These are phyloP conservation scores for Xylaria intraflava DNA, from an alignment of 495 filamentous ascomycete genomes.

Conservation along the genomic window DNA sequence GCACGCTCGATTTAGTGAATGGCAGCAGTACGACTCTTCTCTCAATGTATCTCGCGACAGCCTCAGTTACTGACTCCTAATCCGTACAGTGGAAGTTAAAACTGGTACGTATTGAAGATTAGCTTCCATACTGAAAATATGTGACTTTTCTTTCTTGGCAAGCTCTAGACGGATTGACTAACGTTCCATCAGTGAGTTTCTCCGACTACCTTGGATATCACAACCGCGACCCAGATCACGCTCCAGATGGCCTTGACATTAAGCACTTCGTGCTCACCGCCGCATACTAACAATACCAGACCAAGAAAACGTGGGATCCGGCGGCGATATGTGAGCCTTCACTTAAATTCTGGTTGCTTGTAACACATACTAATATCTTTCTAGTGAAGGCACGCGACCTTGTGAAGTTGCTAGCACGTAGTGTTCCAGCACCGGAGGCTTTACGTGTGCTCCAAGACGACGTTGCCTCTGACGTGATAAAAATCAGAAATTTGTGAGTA, in stretches of 20 bases:
- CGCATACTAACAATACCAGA: constrained; percentile 27
- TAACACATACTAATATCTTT: neutral
- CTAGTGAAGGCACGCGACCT: constrained; percentile 80
- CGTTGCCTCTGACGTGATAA: constrained; percentile 85
- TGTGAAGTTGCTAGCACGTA: constrained; percentile 85
- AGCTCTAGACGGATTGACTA: neutral
- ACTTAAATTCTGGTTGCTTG: neutral
- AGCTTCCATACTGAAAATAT: neutral
- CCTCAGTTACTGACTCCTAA: neutral
- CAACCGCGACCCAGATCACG: neutral
- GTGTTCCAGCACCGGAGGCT: constrained; percentile 87
- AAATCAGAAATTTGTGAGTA: constrained; percentile 49
- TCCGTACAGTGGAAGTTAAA: constrained; percentile 9
- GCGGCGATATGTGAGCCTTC: constrained; percentile 57
- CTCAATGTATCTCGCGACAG: neutral
- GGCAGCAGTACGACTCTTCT: constrained; percentile 37
- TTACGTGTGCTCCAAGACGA: constrained; percentile 91
- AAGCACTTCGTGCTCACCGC: neutral
- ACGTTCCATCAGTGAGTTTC: constrained; percentile 4
- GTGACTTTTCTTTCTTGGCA: neutral
- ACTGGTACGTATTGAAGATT: neutral
- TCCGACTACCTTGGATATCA: neutral
- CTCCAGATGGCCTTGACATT: too few relatives aligned
- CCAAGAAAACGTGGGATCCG: constrained; percentile 89
- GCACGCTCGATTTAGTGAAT: constrained; percentile 88